Conservation (phyloP, 148 eudicot genomes). For the Bassia scoparia region DNA sequence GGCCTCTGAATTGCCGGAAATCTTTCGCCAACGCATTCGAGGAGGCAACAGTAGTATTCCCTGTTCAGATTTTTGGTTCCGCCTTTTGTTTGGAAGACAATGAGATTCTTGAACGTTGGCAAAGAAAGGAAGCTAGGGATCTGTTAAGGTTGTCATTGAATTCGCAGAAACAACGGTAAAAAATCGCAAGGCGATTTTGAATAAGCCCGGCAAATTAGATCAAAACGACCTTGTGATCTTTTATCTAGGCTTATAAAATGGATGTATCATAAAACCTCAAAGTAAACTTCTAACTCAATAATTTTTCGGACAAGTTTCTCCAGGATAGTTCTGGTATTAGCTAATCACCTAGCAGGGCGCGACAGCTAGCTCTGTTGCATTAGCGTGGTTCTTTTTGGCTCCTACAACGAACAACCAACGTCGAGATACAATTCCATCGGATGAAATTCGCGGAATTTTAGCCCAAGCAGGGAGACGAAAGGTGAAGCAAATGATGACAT, state of each 20-base stretch:
- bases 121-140: constrained; percentile 39
- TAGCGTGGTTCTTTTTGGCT: constrained; percentile 64
- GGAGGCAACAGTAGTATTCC: constrained; percentile 50
- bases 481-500: constrained; percentile 3
- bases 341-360: constrained; percentile 52
- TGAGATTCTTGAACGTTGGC: constrained; percentile 36
- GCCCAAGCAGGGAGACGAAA: constrained; percentile 1
- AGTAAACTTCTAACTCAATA: too few species aligned
- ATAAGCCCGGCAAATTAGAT: constrained; percentile 4
- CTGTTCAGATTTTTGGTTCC: constrained; percentile 48
- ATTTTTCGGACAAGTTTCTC: constrained; percentile 37
- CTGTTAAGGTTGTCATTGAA: constrained; percentile 40
- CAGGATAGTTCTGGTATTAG: constrained; percentile 52
- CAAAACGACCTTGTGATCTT: constrained; percentile 38
- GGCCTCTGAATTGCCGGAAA: constrained; percentile 39
- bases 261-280: neutral
- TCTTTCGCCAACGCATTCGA: constrained; percentile 61
- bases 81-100: constrained; percentile 43
- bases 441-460: constrained; percentile 32
- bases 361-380: constrained; percentile 56
- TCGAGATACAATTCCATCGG: constrained; percentile 34
- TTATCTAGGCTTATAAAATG: constrained; percentile 47
- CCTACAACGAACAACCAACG: constrained; percentile 35
- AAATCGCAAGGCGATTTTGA: constrained; percentile 40
- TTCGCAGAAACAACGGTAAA: constrained; percentile 52